Conservation (phyloP, 768 basidiomycete species). For the Lentinula sp. region DNA sequence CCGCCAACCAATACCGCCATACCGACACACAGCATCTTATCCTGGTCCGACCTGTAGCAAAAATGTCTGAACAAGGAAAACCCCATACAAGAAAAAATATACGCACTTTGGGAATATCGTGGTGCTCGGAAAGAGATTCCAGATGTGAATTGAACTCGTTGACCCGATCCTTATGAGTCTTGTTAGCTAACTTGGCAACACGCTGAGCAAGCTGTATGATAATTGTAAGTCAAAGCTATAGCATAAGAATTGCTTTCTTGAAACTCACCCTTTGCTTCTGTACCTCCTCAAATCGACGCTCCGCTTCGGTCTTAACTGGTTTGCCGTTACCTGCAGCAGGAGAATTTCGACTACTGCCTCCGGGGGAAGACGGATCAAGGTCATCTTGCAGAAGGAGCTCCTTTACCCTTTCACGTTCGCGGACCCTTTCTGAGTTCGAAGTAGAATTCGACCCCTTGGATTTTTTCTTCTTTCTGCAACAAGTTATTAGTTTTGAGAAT, state of each 20-base stretch:
- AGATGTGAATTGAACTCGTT: slow-evolving; percentile 85
- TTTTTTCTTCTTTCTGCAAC: slow-evolving; percentile 82
- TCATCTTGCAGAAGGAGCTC: slow-evolving; percentile 46
- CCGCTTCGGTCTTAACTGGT: slow-evolving; percentile 75
- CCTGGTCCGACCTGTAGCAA: slow-evolving; percentile 72
- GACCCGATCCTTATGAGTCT: slow-evolving; percentile 93
- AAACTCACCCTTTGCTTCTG: slow-evolving; percentile 70
- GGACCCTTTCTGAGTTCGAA: slow-evolving; percentile 26
- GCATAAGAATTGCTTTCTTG: not conserved
- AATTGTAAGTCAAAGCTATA: slow-evolving; percentile 3
- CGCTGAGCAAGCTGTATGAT: slow-evolving; percentile 57
- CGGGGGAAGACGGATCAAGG: slow-evolving; percentile 36
- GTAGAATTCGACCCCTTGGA: slow-evolving; percentile 47
- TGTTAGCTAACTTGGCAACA: slow-evolving; percentile 71
- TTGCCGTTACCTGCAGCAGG: slow-evolving; percentile 44
- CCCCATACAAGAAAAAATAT: slow-evolving; percentile 1
- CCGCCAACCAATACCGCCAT: not conserved
- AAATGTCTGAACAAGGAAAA: slow-evolving; percentile 10
- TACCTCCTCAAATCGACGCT: slow-evolving; percentile 83
- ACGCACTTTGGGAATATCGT: slow-evolving; percentile 87
- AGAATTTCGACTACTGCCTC: slow-evolving; percentile 55
- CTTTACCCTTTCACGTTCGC: slow-evolving; percentile 43
- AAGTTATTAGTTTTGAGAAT: slow-evolving; percentile 7
- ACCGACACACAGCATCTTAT: slow-evolving; percentile 36
- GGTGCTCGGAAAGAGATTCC: slow-evolving; percentile 85